phyloP scores from a whole-genome alignment of 768 basidiomycete species.

The Leucosporidium creatinivorum region DNA sequence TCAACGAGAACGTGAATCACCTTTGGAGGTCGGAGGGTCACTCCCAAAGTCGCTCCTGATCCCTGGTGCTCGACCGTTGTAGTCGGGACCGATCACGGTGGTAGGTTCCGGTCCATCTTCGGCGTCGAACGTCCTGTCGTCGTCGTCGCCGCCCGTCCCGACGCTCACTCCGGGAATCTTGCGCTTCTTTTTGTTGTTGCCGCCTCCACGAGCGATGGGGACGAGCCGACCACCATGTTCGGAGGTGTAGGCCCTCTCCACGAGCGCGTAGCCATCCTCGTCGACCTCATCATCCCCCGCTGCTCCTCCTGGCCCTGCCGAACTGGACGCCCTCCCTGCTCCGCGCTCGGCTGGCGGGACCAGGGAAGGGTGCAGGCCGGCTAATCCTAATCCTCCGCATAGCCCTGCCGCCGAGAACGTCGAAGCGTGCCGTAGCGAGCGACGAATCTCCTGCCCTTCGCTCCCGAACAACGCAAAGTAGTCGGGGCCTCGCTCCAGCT shows the following conservation, averaged over 20 bases:
- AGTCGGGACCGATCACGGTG: not conserved
- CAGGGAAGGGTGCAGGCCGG: slow-evolving; percentile 17
- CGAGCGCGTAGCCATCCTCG: slow-evolving; percentile 22
- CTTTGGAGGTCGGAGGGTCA: slow-evolving; percentile 16
- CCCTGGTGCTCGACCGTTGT: not conserved
- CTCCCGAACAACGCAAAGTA: slow-evolving; percentile 21
- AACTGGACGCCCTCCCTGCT: not conserved
- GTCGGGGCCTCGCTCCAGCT: slow-evolving; percentile 5
- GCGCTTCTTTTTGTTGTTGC: slow-evolving; percentile 35
- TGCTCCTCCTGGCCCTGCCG: slow-evolving; percentile 17
- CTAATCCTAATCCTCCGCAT: slow-evolving; percentile 25
- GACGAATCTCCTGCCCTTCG: slow-evolving; percentile 18
- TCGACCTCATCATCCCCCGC: slow-evolving; percentile 19
- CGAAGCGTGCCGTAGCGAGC: slow-evolving; percentile 19
- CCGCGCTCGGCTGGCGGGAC: not conserved
- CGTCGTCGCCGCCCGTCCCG: not conserved
- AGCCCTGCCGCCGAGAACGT: slow-evolving; percentile 28
- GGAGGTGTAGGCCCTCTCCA: slow-evolving; percentile 7
- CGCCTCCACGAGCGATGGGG: slow-evolving; percentile 9
- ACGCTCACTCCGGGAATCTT: slow-evolving; percentile 29
- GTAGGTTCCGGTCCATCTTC: not conserved
- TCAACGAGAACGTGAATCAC: slow-evolving; percentile 4
- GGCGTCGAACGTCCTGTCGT: not conserved
- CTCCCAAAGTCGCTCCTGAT: not conserved
- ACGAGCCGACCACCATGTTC: not conserved